These are phyloP conservation scores for Maudiozyma barnettii DNA, from an alignment of 805 yeast genomes.

Conservation along the genomic window DNA sequence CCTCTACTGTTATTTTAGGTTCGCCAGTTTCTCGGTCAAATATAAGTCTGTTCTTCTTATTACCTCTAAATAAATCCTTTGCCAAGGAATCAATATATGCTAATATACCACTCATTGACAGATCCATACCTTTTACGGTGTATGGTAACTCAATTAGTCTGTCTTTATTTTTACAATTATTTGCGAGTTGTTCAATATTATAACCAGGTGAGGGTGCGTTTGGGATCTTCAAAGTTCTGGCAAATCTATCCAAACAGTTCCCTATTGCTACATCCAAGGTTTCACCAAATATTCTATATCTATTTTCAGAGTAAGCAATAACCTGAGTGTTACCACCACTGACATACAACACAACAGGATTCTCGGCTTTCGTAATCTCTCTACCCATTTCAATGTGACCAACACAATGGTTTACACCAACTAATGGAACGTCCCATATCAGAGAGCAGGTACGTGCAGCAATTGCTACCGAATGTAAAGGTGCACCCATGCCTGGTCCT, in stretches of 20 bases:
- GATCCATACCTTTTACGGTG: constrained; percentile 97
- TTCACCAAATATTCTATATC: constrained; percentile 98
- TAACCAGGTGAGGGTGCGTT: constrained; percentile 97
- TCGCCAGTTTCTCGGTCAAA: constrained; percentile 33
- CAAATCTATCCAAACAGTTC: constrained; percentile 92
- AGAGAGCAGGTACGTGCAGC: constrained; percentile 82
- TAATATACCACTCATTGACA: constrained; percentile 91
- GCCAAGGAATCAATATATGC: constrained; percentile 80
- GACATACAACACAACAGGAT: constrained; percentile 93
- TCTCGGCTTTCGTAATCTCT: constrained; percentile 94
- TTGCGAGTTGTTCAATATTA: constrained; percentile 91
- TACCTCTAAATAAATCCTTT: constrained; percentile 46
- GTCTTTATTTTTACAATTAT: constrained; percentile 40
- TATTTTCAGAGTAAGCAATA: constrained; percentile 87
- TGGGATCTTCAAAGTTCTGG: constrained; percentile 77
- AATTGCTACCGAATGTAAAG: constrained; percentile 82
- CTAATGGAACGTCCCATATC: constrained; percentile 73
- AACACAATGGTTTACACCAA: constrained; percentile 94
- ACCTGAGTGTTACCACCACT: constrained; percentile 99
- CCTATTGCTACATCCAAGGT: constrained; percentile 97
- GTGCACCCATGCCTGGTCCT: constrained; percentile 99
- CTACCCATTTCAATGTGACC: constrained; percentile 99
- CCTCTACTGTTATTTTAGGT: constrained; percentile 63
- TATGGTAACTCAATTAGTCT: constrained; percentile 70
- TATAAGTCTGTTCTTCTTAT: constrained; percentile 33